Conservation (phyloP, 139 green algal species). For the Haematococcus lacustris region DNA sequence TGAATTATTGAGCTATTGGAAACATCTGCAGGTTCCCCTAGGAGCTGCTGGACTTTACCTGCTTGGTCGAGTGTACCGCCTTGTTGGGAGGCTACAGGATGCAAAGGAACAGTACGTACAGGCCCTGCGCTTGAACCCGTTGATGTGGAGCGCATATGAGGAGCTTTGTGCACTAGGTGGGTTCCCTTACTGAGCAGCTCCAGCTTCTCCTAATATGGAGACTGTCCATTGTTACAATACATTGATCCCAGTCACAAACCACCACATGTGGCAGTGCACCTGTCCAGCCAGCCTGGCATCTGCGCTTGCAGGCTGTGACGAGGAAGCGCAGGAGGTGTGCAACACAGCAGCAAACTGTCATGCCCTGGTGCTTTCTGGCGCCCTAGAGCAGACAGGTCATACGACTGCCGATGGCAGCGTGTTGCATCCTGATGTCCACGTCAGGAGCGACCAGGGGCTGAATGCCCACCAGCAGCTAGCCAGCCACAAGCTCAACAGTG, state of each 20-base stretch:
- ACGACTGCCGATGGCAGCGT: too few species aligned
- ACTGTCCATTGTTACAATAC: too few species aligned
- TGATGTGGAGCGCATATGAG: conserved; percentile 88
- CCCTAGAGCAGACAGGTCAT: conserved; percentile 4
- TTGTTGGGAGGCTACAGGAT: conserved; percentile 42
- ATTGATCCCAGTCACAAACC: too few species aligned
- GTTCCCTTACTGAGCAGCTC: too few species aligned
- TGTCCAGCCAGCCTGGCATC: too few species aligned
- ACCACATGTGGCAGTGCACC: too few species aligned
- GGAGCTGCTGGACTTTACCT: conserved; percentile 80
- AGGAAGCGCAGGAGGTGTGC: conserved; percentile 23
- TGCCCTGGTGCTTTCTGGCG: neutral
- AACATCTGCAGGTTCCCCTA: conserved; percentile 54
- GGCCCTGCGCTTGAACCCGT: conserved; percentile 69
- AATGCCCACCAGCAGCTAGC: too few species aligned
- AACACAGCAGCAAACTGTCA: neutral
- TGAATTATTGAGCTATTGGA: neutral
- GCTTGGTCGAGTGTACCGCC: conserved; percentile 61
- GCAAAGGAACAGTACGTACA: conserved; percentile 58
- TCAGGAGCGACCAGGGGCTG: too few species aligned
- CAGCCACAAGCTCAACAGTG: too few species aligned
- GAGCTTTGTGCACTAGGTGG: conserved; percentile 83
- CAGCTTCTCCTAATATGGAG: too few species aligned
- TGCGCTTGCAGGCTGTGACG: conserved; percentile 24
- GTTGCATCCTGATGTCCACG: too few species aligned